phyloP scores from a whole-genome alignment of 257 asterid genomes.

The Pogostemon cablin region DNA sequence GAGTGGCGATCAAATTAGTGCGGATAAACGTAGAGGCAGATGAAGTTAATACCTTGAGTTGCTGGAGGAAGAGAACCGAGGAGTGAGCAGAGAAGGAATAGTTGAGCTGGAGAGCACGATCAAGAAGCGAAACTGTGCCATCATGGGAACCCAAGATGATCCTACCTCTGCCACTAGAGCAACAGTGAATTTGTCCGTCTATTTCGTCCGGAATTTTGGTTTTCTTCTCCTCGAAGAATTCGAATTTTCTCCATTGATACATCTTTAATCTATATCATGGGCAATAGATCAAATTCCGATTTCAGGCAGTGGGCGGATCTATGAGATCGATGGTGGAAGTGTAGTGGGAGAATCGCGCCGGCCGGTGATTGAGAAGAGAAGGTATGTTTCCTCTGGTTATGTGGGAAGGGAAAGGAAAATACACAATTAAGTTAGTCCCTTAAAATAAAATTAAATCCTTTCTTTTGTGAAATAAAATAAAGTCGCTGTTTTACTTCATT shows the following conservation, averaged over 20 bases:
- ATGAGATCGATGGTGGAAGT: not conserved
- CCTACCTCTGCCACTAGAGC: slow-evolving; percentile 89
- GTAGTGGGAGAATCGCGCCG: not conserved
- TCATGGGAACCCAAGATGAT: slow-evolving; percentile 69
- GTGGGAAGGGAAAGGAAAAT: no score
- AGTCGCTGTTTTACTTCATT: no score
- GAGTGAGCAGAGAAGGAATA: slow-evolving; percentile 84
- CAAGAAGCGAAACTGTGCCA: slow-evolving; percentile 78
- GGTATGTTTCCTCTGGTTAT: no score
- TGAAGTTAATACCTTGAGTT: slow-evolving; percentile 67
- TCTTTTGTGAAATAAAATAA: no score
- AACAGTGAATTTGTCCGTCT: slow-evolving; percentile 62
- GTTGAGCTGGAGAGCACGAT: slow-evolving; percentile 77
- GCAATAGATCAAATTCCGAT: slow-evolving; percentile 20
- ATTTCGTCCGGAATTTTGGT: slow-evolving; percentile 62
- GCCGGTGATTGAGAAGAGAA: no score
- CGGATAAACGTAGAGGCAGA: not conserved
- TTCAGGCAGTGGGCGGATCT: slow-evolving; percentile 32
- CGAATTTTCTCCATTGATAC: slow-evolving; percentile 99
- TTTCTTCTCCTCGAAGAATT: slow-evolving; percentile 89
- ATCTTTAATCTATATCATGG: slow-evolving; percentile 34
- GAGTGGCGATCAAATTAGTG: not conserved
- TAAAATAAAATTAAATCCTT: no score
- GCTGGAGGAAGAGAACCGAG: slow-evolving; percentile 87
- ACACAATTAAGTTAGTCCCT: no score